Base-by-base conservation (phyloP, 202 grass and related monocot genomes). In the Setaria italica region DNA sequence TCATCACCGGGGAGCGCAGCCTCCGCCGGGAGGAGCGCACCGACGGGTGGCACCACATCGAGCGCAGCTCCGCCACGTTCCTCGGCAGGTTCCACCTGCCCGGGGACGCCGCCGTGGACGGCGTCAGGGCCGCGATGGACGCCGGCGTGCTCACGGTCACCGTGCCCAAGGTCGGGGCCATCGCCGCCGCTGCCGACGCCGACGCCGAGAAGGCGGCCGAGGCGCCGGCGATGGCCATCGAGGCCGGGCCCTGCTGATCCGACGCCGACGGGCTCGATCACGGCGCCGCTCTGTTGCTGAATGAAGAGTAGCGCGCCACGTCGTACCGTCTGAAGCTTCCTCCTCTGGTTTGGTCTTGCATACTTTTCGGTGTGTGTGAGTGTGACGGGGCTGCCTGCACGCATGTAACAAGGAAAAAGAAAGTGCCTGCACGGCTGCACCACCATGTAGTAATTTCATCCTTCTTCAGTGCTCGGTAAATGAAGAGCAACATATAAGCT, bases 1-100 rank as follows among this genome's bases (percentile, higher is more conserved):
- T 81, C 43, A 97, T 94, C 77, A 83, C 75, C 63, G 92, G 88
- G 9, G 32, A 92, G 84, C 87, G 88, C 53, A 77, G 80, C 67
- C 62, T 84, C 1, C 72, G 83, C 8, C 73, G 85, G 20, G 82
- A 92, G 79, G 89, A 85, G 48, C 75, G 70, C 81, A 21, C 62
- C n/a, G 72, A 74, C 21, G 11, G 0, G 77, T 80, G 64, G 48
- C 92, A 92, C 77, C 80, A 85, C 75, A 48, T 90, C 62, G 92
- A 97, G 88, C 82, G 94, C 53, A 89, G 79, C 86, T 57, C 62
- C 77, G 90, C 91, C 20, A 59, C 81, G 20, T 91, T 92, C 80
- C 20, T 87, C 25, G 78, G 88, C 48, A 83, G 81, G 87, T 95
- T 95, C 86, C 56, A 88, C 41, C 74, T 95, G 0, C 94, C 94